These are phyloP conservation scores for Aspergillus terreus DNA, from an alignment of 2,329 filamentous ascomycete genomes.

Conservation along the genomic window DNA sequence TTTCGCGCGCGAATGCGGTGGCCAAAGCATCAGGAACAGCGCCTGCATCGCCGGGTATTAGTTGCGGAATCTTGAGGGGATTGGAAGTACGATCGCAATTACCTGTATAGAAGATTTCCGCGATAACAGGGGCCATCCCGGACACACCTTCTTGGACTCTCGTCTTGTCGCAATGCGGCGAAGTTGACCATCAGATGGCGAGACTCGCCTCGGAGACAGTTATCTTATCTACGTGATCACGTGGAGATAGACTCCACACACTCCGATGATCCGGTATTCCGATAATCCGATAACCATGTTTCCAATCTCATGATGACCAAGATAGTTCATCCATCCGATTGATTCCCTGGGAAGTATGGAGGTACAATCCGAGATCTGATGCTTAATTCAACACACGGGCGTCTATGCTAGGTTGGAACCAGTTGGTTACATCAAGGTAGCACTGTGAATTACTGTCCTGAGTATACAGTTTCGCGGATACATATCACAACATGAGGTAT, in stretches of 20 bases:
- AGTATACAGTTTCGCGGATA: no score
- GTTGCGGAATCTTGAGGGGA: not conserved
- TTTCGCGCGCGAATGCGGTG: conserved; percentile 16
- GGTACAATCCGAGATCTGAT: no score
- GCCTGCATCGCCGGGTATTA: conserved; percentile 13
- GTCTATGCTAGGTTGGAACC: no score
- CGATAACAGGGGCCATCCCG: conserved; percentile 15
- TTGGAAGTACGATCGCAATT: not conserved
- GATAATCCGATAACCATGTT: not conserved
- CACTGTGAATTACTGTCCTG: no score
- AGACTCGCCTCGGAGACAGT: not conserved
- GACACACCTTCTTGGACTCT: not conserved
- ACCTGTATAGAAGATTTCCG: conserved; percentile 14
- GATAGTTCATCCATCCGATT: no score
- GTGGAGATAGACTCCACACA: not conserved
- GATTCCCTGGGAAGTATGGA: no score
- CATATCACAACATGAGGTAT: no score
- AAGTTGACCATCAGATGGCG: no score
- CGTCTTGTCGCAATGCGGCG: not conserved
- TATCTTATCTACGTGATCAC: conserved; percentile 8
- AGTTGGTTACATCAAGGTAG: no score
- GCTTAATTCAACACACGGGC: no score
- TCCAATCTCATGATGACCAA: not conserved
- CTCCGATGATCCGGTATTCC: not conserved
- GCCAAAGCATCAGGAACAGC: conserved; percentile 21